Evolutionary conservation across 257 asterid genomes (phyloP), one percentile per base, ranked within the genome.

Genomic region (Thymus mandschuricus): DNA sequence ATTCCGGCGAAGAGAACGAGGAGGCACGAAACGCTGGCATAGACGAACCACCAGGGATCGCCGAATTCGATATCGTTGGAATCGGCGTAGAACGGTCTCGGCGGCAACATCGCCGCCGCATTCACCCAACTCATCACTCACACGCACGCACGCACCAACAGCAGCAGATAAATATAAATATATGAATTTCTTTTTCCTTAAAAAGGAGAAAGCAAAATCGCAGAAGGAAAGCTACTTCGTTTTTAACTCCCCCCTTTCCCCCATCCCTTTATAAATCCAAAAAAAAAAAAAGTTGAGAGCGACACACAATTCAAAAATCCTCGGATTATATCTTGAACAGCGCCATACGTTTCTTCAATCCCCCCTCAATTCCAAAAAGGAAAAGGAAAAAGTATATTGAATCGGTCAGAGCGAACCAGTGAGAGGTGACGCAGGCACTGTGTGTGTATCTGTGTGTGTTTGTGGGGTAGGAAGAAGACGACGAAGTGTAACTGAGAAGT

Each of bases 1-100:
- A 95, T 88, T 8, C 99, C 99, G 70, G 97, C 99, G 80, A 95
- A 92, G 34, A 95, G 77, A 0, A 95, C 99, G 74, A 95, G 99
- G 79, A 89, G 28, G 57, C 98, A 92, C 43, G 98, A 95, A 8
- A 95, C 85, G 40, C 99, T 87, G 21, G 98, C 99, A 75, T 85
- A 89, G 4, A 89, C 89, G 68, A 88, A 95, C 97, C 98, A 95
- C 98, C 85, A 81, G 0, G 93, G 93, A 73, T 87, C 85, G 30
- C 96, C 98, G 55, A 92, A 92, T 74, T 83, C 92, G 64, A 95
- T 92, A 60, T 95, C 98, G 51, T 87, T 76, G 1, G 96, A 75
- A 59, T 89, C 96, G 64, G 68, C 69, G 66, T 80, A 86, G 65
- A 88, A 81, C 48, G 88, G 79, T 73, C 85, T 75, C 67, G 88